Conservation (phyloP, 352 stramenopile genomes). For the Blastocystis sp. region DNA sequence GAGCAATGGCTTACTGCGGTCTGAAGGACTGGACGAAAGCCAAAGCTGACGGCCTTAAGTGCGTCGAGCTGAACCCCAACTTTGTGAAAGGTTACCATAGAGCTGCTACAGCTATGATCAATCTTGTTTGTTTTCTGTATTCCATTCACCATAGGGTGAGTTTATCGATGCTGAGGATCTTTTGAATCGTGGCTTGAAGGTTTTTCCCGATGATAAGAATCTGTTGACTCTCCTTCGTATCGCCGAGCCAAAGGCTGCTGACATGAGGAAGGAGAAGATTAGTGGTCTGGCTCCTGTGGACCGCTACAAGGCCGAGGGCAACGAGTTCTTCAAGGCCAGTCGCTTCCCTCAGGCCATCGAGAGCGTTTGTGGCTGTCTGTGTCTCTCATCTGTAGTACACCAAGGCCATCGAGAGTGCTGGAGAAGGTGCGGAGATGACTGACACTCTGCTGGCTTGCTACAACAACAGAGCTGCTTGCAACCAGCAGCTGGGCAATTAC, state of each 20-base stretch:
- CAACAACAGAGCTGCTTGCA: constrained; percentile 80
- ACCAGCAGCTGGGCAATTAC: constrained; percentile 83
- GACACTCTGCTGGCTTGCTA: constrained; percentile 75
- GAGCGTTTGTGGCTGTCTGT: not conserved
- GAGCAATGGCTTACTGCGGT: constrained; percentile 60
- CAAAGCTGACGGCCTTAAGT: constrained; percentile 72
- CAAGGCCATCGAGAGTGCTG: constrained; percentile 72
- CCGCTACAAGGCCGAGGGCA: constrained; percentile 78
- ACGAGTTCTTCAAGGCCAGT: constrained; percentile 79
- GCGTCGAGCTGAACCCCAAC: constrained; percentile 74
- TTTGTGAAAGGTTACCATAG: constrained; percentile 83
- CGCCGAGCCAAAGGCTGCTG: not conserved
- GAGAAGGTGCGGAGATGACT: constrained; percentile 66
- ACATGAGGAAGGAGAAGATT: not conserved
- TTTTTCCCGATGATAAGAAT: constrained; percentile 49
- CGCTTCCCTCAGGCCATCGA: constrained; percentile 76
- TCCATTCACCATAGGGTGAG: not conserved
- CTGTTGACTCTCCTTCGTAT: constrained; percentile 46
- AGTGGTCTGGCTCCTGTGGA: constrained; percentile 69
- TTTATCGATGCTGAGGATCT: constrained; percentile 61
- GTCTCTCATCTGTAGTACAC: constrained; percentile 68
- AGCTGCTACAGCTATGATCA: constrained; percentile 75
- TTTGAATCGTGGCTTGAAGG: constrained; percentile 42
- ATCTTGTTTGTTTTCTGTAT: constrained; percentile 61
- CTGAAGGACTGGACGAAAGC: constrained; percentile 66